These are phyloP conservation scores for Passiflora organensis DNA, from an alignment of 345 rosid species.

Conservation along the genomic window DNA sequence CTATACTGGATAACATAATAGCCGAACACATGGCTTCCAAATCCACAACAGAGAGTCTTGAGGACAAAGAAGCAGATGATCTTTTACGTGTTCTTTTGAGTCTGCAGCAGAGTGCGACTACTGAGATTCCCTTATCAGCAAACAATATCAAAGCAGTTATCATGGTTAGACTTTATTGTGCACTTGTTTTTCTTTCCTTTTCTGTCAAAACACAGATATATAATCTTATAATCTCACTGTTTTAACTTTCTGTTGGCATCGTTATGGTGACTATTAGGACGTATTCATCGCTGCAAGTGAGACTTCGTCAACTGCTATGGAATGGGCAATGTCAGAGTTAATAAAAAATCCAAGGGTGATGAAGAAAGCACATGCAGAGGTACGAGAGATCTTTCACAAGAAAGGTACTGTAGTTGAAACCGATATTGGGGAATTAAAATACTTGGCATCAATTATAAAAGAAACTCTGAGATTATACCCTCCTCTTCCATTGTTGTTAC, in stretches of 20 bases:
- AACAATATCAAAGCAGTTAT: slow-evolving; percentile 1
- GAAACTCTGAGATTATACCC: not conserved
- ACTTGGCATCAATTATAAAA: not conserved
- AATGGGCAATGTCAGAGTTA: not conserved
- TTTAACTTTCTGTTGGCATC: not conserved
- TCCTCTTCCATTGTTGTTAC: not conserved
- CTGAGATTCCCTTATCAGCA: not conserved
- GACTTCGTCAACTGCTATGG: not conserved
- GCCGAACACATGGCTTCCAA: not conserved
- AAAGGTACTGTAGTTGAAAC: not conserved
- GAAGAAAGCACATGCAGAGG: not conserved
- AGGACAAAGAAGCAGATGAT: not conserved
- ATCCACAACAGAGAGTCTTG: too few species aligned
- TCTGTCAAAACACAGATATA: too few species aligned
- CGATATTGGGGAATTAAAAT: not conserved
- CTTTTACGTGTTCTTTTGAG: not conserved
- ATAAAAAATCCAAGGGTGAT: not conserved
- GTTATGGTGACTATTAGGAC: too few species aligned
- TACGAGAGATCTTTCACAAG: too few species aligned
- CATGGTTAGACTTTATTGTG: not conserved
- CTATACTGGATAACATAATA: not conserved
- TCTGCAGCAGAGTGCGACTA: not conserved
- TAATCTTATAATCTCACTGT: too few species aligned
- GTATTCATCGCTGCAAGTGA: not conserved
- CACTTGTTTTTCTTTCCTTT: too few species aligned